phyloP scores from a whole-genome alignment of 306 rosid genomes.

The Lathyrus oleraceus region DNA sequence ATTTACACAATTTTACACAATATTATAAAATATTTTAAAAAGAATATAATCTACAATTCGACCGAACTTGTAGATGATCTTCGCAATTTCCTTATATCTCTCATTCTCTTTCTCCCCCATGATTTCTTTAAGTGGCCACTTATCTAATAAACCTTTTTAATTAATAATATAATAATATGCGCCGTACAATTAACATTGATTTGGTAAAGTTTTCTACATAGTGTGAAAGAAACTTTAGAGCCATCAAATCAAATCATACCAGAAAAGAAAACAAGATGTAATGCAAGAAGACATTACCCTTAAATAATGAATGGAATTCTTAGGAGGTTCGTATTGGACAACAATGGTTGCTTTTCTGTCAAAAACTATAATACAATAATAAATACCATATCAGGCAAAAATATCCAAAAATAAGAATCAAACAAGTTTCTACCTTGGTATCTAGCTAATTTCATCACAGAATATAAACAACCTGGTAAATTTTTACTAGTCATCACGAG shows the following conservation, averaged over 20 bases:
- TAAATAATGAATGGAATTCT: not conserved
- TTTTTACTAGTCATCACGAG: slow-evolving; percentile 13
- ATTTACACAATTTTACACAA: too few relatives aligned
- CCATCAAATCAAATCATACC: slow-evolving; percentile 47
- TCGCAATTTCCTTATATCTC: too few relatives aligned
- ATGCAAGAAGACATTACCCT: slow-evolving; percentile 21
- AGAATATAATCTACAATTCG: too few relatives aligned
- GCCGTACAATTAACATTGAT: slow-evolving; percentile 10
- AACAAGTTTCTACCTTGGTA: slow-evolving; percentile 42
- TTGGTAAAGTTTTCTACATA: slow-evolving; percentile 26
- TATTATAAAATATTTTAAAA: too few relatives aligned
- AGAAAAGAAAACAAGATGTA: slow-evolving; percentile 13
- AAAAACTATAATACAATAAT: slow-evolving; percentile 41
- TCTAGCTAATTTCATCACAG: slow-evolving; percentile 18
- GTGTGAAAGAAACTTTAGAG: slow-evolving; percentile 40
- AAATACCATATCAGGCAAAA: slow-evolving; percentile 30
- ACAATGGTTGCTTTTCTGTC: slow-evolving; percentile 37
- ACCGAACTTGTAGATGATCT: too few relatives aligned
- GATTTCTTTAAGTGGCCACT: too few relatives aligned
- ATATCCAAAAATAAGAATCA: slow-evolving; percentile 36
- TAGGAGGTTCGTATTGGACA: slow-evolving; percentile 9
- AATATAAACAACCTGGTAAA: slow-evolving; percentile 37
- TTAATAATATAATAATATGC: too few relatives aligned
- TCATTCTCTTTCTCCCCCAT: too few relatives aligned
- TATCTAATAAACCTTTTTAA: too few relatives aligned